Conservation (phyloP, 176 grass and related monocot species). For the Paspalum vaginatum region DNA sequence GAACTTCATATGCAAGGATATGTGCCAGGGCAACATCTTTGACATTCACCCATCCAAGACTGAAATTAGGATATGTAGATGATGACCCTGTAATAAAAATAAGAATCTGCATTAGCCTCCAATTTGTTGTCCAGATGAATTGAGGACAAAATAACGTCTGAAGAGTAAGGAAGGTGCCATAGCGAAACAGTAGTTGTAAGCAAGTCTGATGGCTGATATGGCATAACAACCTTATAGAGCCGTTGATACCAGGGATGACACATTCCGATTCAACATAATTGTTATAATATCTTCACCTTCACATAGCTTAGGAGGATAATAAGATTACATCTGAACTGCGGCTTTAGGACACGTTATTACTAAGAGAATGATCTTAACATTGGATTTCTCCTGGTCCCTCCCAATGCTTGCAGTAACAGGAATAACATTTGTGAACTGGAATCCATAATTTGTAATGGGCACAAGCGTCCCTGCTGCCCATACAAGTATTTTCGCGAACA, state of each 20-base stretch:
- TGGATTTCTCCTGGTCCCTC: not conserved
- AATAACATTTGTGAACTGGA: not conserved
- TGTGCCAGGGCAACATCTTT: constrained; percentile 65
- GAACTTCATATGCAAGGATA: constrained; percentile 59
- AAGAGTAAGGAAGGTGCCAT: constrained; percentile 22
- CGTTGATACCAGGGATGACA: not conserved
- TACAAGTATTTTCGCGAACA: not conserved
- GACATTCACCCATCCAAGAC: constrained; percentile 53
- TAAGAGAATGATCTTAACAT: constrained; percentile 2
- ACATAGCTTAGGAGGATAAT: not conserved
- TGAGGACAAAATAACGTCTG: not conserved
- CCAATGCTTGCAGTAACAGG: not conserved
- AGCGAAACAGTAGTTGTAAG: not conserved
- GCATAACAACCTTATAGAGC: not conserved
- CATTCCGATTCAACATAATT: not conserved
- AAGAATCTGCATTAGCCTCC: not conserved
- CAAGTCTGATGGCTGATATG: not conserved
- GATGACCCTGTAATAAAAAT: constrained; percentile 46
- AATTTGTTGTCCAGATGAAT: not conserved
- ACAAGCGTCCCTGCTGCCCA: not conserved
- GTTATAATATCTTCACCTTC: not conserved
- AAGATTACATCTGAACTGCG: not conserved
- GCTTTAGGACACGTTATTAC: constrained; percentile 18
- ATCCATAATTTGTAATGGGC: not conserved
- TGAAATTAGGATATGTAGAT: constrained; percentile 51